A percentile compares a stretch with the other conserved stretches of the same genome.
Conservation (phyloP, 2,329 filamentous ascomycete species). For the Herpomyces periplanetae region DNA sequence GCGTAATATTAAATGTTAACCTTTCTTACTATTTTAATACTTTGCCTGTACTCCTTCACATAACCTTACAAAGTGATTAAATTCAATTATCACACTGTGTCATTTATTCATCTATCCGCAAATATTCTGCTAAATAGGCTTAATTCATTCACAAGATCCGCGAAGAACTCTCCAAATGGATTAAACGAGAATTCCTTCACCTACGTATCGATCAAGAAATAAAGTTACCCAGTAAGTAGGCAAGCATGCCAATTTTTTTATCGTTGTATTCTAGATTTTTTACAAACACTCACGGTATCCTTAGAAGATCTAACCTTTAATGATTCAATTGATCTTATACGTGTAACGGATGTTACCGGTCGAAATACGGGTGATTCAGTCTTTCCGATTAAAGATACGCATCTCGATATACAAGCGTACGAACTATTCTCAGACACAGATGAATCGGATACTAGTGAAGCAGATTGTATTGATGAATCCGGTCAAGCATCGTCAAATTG, state of each 20-base stretch:
- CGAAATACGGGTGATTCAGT: slow-evolving; percentile 3
- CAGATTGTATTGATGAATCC: slow-evolving; percentile 4
- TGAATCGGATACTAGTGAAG: slow-evolving; percentile 4
- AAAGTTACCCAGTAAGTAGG: slow-evolving; percentile 6
- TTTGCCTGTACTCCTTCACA: too few species aligned
- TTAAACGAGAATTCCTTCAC: slow-evolving; percentile 6
- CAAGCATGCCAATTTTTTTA: slow-evolving; percentile 1
- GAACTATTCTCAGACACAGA: slow-evolving; percentile 6
- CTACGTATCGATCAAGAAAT: slow-evolving; percentile 7
- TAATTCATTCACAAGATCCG: slow-evolving; percentile 6
- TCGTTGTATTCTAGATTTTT: slow-evolving; percentile 1
- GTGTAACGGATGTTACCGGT: slow-evolving; percentile 9
- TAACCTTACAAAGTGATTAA: too few species aligned
- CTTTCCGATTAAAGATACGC: slow-evolving; percentile 6
- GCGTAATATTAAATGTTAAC: too few species aligned
- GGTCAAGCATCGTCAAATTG: slow-evolving; percentile 3
- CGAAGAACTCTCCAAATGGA: slow-evolving; percentile 7
- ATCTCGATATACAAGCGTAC: slow-evolving; percentile 10
- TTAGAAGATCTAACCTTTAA: slow-evolving; percentile 5
- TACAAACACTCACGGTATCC: too few species aligned
- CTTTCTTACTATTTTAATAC: too few species aligned
- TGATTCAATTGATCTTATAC: slow-evolving; percentile 6
- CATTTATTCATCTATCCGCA: too few species aligned
- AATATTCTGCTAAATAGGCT: too few species aligned
- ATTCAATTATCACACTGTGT: too few species aligned